Percentiles rank a stretch among this genome's conserved stretches.
Conservation (phyloP, 768 basidiomycete species). For the Termitomyces sp. region DNA sequence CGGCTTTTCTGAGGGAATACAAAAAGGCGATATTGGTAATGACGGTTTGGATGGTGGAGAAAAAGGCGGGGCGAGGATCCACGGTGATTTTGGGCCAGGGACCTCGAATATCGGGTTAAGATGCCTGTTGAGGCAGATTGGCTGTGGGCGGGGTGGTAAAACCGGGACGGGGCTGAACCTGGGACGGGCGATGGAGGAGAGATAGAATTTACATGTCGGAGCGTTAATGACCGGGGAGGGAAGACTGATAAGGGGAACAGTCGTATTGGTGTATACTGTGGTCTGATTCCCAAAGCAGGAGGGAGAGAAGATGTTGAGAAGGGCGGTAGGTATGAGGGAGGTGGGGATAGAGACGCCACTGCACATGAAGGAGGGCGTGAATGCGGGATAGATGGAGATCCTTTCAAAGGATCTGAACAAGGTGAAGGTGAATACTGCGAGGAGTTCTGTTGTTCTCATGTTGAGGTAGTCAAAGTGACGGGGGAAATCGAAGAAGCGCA, state of each 20-base stretch:
- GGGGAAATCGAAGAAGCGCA: neutral
- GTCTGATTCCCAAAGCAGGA: neutral
- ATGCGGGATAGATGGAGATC: neutral
- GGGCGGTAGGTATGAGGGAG: neutral
- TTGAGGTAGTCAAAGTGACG: neutral
- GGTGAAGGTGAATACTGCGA: neutral
- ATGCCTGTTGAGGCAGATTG: neutral
- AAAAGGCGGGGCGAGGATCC: neutral
- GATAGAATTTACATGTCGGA: neutral
- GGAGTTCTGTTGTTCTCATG: neutral
- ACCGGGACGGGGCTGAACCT: neutral
- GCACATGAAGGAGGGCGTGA: neutral
- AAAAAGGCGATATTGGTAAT: neutral
- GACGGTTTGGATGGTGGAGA: neutral
- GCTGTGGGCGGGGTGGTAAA: neutral
- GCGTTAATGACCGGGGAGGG: neutral
- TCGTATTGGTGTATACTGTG: neutral
- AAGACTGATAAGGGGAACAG: neutral
- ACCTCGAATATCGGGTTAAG: conserved; percentile 1
- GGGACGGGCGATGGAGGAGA: neutral
- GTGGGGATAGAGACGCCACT: neutral
- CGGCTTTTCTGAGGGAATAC: neutral
- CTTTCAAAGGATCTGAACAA: neutral
- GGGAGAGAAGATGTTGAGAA: neutral
- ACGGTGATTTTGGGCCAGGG: neutral